Conservation (phyloP, 495 filamentous ascomycete genomes). For the Tuber borchii region DNA sequence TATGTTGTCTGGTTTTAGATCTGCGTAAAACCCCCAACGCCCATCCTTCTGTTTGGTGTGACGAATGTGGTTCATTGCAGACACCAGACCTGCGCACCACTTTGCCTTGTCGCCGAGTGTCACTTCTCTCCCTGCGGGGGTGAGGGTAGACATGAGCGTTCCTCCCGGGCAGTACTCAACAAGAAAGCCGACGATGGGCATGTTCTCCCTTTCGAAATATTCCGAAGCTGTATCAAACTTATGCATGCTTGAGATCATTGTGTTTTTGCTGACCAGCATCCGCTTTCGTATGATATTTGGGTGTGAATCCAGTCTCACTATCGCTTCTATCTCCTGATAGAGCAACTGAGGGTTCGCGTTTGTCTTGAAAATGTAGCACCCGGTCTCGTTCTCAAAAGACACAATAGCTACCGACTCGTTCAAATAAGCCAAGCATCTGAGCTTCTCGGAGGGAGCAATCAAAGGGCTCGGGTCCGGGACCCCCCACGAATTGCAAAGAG, state of each 20-base stretch:
- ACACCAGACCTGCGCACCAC: conserved; percentile 20
- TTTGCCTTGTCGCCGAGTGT: not conserved
- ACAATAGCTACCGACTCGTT: conserved; percentile 30
- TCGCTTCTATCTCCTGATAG: conserved; percentile 22
- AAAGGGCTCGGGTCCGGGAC: conserved; percentile 8
- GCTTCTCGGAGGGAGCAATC: conserved; percentile 1
- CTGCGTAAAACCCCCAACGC: conserved; percentile 18
- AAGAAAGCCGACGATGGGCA: conserved; percentile 27
- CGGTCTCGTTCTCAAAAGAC: not conserved
- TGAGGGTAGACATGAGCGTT: conserved; percentile 9
- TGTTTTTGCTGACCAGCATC: conserved; percentile 19
- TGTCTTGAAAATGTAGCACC: conserved; percentile 25
- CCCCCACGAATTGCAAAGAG: conserved; percentile 21
- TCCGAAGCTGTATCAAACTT: conserved; percentile 19
- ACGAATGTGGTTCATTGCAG: conserved; percentile 19
- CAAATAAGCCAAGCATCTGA: conserved; percentile 14
- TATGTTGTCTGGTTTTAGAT: conserved; percentile 29
- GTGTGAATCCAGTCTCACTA: conserved; percentile 16
- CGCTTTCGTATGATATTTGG: conserved; percentile 22
- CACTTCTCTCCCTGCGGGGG: not conserved
- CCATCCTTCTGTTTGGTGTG: not conserved
- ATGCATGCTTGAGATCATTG: conserved; percentile 10
- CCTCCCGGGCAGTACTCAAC: conserved; percentile 18
- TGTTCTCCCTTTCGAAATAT: conserved; percentile 11
- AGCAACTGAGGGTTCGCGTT: conserved; percentile 9